Evolutionary conservation across 2,329 filamentous ascomycete species (phyloP).

Genomic region (Aspergillus eucalypticola): DNA sequence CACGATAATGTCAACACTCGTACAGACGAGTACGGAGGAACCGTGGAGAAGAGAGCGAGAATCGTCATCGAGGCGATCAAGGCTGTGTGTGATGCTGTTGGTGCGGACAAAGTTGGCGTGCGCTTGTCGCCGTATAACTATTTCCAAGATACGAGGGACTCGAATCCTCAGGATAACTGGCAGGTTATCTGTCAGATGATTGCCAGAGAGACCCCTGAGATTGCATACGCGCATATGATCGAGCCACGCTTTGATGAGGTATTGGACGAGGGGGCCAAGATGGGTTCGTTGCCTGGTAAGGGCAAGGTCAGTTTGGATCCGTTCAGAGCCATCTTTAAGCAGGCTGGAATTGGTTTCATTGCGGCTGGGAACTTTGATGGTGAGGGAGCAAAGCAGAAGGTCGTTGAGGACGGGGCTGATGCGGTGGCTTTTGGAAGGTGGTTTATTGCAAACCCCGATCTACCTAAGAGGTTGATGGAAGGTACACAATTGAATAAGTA

Average conservation of each 20-base stretch:
- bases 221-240: constrained; percentile 50
- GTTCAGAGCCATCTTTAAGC: constrained; percentile 46
- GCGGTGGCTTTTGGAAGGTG: constrained; percentile 40
- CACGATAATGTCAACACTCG: constrained; percentile 59
- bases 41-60: constrained; percentile 51
- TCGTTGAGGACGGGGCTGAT: constrained; percentile 23
- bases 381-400: constrained; percentile 23
- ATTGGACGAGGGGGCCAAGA: constrained; percentile 47
- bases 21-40: constrained; percentile 51
- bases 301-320: constrained; percentile 38
- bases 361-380: constrained; percentile 31
- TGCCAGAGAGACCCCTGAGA: constrained; percentile 16
- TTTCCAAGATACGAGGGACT: constrained; percentile 58
- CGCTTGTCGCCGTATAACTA: constrained; percentile 61
- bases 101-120: constrained; percentile 55
- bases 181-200: constrained; percentile 47
- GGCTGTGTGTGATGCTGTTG: constrained; percentile 49
- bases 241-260: constrained; percentile 53
- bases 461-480: constrained; percentile 41
- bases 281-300: constrained; percentile 36
- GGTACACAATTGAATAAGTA: constrained; percentile 40
- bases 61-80: constrained; percentile 57
- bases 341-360: constrained; percentile 41
- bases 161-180: constrained; percentile 49
- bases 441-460: constrained; percentile 49